Evolutionary conservation across 257 asterid genomes (phyloP).

Genomic region (Nicotiana benthamiana): DNA sequence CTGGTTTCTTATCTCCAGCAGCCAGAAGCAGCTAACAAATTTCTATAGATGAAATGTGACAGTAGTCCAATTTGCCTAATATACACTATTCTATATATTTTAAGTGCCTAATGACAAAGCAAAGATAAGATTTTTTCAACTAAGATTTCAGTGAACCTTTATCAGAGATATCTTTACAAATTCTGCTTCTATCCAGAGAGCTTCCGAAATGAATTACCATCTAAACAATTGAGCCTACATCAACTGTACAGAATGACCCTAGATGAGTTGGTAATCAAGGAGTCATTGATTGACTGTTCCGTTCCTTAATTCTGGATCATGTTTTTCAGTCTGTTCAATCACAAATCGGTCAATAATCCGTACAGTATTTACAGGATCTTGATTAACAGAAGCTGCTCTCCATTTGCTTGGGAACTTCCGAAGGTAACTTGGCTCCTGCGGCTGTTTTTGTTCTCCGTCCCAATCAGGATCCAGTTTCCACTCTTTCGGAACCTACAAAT

Average conservation of each 20-base stretch:
- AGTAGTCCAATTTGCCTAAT: background rate
- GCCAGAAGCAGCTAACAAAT: background rate
- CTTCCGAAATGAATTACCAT: background rate
- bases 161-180: background rate
- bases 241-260: slow-evolving; percentile 4
- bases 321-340: slow-evolving; percentile 38
- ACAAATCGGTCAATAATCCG: slow-evolving; percentile 73
- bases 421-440: slow-evolving; percentile 43
- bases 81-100: background rate
- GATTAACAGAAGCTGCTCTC: slow-evolving; percentile 58
- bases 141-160: background rate
- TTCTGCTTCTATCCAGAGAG: background rate
- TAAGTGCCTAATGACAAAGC: background rate
- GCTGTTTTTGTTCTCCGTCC: slow-evolving; percentile 64
- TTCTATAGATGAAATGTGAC: background rate
- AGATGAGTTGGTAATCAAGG: slow-evolving; percentile 4
- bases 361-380: slow-evolving; percentile 70
- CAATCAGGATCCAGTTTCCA: slow-evolving; percentile 92
- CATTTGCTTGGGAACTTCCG: slow-evolving; percentile 82
- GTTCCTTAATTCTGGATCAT: slow-evolving; percentile 27
- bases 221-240: slow-evolving; percentile 1
- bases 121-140: background rate
- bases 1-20: background rate
- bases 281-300: slow-evolving; percentile 32
- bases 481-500: slow-evolving; percentile 76